These are phyloP conservation scores for Begonia peltatifolia DNA, from an alignment of 306 rosid species.

Conservation along the genomic window DNA sequence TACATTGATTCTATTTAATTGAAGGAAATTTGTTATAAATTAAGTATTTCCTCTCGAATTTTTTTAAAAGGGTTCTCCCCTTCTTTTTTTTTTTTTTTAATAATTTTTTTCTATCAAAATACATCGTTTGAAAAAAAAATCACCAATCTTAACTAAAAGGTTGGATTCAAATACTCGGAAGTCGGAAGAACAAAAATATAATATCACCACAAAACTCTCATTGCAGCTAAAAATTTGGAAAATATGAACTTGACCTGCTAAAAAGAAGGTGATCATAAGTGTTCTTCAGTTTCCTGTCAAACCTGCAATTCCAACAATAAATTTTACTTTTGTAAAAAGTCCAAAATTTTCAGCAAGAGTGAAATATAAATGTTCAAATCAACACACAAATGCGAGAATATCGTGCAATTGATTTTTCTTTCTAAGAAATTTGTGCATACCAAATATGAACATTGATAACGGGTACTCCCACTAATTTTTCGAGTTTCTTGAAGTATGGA, in stretches of 20 bases:
- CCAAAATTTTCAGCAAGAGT: not conserved
- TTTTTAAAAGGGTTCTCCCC: no score
- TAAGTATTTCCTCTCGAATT: no score
- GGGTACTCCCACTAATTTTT: slow-evolving; percentile 87
- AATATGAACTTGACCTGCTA: slow-evolving; percentile 64
- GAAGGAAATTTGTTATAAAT: no score
- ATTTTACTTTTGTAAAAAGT: not conserved
- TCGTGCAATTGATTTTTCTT: not conserved
- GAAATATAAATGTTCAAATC: not conserved
- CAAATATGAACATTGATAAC: slow-evolving; percentile 94
- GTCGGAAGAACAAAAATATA: no score
- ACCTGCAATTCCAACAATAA: slow-evolving; percentile 39
- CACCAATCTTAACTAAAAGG: no score
- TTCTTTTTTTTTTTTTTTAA: no score
- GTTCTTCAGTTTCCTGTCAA: slow-evolving; percentile 93
- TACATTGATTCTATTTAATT: no score
- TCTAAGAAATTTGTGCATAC: slow-evolving; percentile 24
- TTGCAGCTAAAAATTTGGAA: slow-evolving; percentile 3
- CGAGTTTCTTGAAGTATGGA: slow-evolving; percentile 82
- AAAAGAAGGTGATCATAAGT: slow-evolving; percentile 89
- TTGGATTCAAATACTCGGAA: no score
- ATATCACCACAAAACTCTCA: no score
- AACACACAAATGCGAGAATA: not conserved
- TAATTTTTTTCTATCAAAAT: no score
- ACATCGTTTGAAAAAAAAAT: no score